Percentiles rank a stretch among this genome's conserved stretches.
Conservation (phyloP, 2,329 filamentous ascomycete genomes). For the Ophiostoma quercus region DNA sequence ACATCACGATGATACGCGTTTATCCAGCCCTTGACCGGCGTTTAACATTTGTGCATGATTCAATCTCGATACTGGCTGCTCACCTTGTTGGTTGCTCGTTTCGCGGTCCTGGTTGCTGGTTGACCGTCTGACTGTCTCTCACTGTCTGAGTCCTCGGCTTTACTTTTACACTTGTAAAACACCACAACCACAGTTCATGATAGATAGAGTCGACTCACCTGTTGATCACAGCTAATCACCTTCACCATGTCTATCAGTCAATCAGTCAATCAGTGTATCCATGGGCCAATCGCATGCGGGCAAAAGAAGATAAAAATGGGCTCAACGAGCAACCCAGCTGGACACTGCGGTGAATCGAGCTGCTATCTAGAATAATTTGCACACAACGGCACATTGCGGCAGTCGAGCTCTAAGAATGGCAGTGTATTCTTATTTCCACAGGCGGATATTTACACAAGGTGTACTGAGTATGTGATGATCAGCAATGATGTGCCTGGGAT, state of each 20-base stretch:
- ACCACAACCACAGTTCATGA: not conserved
- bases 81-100: not conserved
- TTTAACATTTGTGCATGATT: not conserved
- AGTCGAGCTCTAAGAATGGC: not conserved
- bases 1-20: not conserved
- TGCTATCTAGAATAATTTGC: not conserved
- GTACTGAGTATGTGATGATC: not conserved
- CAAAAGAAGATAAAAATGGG: not conserved
- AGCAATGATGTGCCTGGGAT: constrained; percentile 6
- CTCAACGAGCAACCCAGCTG: not conserved
- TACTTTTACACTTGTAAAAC: not conserved
- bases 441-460: not conserved
- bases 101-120: not conserved
- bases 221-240: not conserved
- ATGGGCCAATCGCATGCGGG: not conserved
- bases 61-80: not conserved
- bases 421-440: not conserved
- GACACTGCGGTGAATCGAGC: not conserved
- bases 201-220: not conserved
- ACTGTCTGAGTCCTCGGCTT: not conserved
- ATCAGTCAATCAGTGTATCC: not conserved
- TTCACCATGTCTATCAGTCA: not conserved
- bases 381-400: not conserved
- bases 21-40: constrained; percentile 3
- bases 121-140: not conserved